phyloP scores from a whole-genome alignment of 163 green algal species.

The Botryococcus braunii region DNA sequence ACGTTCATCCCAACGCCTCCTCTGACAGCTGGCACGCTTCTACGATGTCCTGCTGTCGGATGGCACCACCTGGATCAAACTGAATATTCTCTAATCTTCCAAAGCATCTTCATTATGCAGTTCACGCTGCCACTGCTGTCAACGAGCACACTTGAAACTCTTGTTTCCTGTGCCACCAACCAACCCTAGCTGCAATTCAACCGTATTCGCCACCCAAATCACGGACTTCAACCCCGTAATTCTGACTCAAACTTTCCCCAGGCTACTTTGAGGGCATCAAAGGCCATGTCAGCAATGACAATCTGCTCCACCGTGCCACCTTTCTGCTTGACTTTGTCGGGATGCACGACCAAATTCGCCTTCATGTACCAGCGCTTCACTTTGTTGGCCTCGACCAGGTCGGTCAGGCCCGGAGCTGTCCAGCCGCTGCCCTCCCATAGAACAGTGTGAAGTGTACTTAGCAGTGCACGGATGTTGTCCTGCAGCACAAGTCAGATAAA shows the following conservation, averaged over 20 bases:
- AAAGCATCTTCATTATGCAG: no score
- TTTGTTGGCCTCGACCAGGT: constrained; percentile 72
- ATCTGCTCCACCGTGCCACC: constrained; percentile 76
- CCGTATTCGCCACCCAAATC: no score
- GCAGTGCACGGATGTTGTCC: constrained; percentile 83
- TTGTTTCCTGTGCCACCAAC: no score
- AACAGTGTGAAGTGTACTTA: constrained; percentile 77
- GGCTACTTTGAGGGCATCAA: constrained; percentile 78
- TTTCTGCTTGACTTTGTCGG: constrained; percentile 86
- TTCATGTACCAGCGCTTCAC: constrained; percentile 43
- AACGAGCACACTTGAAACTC: no score
- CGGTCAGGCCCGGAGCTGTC: constrained; percentile 61
- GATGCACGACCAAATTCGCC: constrained; percentile 86
- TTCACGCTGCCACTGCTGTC: no score
- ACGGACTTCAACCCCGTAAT: constrained; percentile 15
- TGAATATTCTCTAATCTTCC: no score
- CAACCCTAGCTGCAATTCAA: no score
- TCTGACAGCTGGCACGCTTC: no score
- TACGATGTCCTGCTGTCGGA: no score
- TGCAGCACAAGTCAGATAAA: constrained; percentile 15
- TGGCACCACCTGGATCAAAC: no score
- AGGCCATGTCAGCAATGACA: constrained; percentile 79
- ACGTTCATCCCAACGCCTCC: no score
- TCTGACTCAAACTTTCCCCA: constrained; percentile 36
- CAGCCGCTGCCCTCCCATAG: constrained; percentile 81